Conservation (phyloP, 441 rosid species). For the Cnidoscolus chayamansa region DNA sequence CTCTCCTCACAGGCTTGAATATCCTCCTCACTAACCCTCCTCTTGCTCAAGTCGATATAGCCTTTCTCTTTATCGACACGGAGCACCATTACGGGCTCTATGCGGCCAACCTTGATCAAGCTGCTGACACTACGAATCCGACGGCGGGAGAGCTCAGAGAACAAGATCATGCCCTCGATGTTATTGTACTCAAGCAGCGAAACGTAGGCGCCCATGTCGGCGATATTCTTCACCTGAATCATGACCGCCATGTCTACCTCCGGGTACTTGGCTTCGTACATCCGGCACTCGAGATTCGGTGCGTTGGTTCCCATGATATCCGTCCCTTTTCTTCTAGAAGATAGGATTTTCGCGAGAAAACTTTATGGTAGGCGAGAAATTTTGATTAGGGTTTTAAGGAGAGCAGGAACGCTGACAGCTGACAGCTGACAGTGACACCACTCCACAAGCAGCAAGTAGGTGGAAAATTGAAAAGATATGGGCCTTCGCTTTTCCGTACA, state of each 20-base stretch:
- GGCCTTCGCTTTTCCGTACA: no score
- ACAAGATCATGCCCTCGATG: slow-evolving; percentile 94
- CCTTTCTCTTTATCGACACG: slow-evolving; percentile 94
- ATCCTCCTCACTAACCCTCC: slow-evolving; percentile 94
- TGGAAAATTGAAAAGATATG: no score
- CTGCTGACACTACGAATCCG: slow-evolving; percentile 95
- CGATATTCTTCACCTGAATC: slow-evolving; percentile 95
- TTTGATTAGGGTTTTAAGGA: no score
- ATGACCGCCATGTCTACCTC: slow-evolving; percentile 98
- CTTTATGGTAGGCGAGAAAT: no score
- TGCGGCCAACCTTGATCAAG: slow-evolving; percentile 89
- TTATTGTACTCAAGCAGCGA: slow-evolving; percentile 94
- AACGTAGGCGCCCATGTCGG: slow-evolving; percentile 97
- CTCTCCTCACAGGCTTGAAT: slow-evolving; percentile 93
- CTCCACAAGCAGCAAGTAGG: no score
- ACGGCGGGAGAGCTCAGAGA: slow-evolving; percentile 97
- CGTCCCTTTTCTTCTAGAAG: no score
- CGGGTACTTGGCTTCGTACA: slow-evolving; percentile 90
- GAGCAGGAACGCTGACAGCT: no score
- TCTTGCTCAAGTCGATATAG: slow-evolving; percentile 89
- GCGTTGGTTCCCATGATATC: slow-evolving; percentile 44
- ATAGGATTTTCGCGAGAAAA: no score
- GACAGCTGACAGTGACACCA: no score
- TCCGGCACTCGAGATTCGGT: slow-evolving; percentile 85
- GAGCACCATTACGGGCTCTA: slow-evolving; percentile 96